A percentile compares a stretch with the other conserved stretches of the same genome.
Evolutionary conservation across 2,329 filamentous ascomycete species (phyloP).

Genomic region (Madurella mycetomatis): DNA sequence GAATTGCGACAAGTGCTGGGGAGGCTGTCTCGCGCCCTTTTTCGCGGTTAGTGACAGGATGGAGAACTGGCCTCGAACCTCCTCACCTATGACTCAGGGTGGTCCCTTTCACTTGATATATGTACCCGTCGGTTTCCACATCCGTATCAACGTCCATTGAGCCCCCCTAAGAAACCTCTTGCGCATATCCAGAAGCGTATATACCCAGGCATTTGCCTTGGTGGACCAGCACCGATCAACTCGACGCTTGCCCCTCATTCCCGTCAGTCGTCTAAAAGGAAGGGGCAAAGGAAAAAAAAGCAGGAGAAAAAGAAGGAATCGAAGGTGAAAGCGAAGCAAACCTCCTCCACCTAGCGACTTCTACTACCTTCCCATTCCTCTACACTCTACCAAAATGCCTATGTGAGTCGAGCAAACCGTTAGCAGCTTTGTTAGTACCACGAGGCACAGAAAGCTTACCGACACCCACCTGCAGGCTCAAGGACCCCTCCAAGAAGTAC

Average conservation of each 20-base stretch:
- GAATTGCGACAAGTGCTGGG: slow-evolving; percentile 4
- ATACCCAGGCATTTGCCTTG: not conserved
- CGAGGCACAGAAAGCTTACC: slow-evolving; percentile 13
- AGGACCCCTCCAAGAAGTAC: slow-evolving; percentile 75
- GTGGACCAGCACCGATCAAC: not conserved
- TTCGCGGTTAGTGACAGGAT: slow-evolving; percentile 5
- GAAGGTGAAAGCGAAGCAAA: too few relatives aligned
- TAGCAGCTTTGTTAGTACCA: slow-evolving; percentile 5
- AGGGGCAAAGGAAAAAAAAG: not conserved
- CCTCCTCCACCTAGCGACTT: too few relatives aligned
- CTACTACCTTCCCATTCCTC: slow-evolving; percentile 1
- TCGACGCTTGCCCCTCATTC: not conserved
- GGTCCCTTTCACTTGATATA: not conserved
- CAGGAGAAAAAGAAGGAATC: not conserved
- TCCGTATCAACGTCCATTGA: not conserved
- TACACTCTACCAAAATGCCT: slow-evolving; percentile 27
- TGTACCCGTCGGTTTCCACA: slow-evolving; percentile 4
- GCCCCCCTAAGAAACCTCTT: not conserved
- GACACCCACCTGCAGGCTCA: slow-evolving; percentile 49
- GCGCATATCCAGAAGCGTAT: not conserved
- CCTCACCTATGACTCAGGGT: slow-evolving; percentile 17
- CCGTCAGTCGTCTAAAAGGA: not conserved
- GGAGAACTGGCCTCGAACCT: slow-evolving; percentile 10
- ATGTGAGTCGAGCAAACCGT: slow-evolving; percentile 27
- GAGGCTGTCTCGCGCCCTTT: not conserved